phyloP scores from a whole-genome alignment of 179 eudicot species.

The Beta lomatogona region DNA sequence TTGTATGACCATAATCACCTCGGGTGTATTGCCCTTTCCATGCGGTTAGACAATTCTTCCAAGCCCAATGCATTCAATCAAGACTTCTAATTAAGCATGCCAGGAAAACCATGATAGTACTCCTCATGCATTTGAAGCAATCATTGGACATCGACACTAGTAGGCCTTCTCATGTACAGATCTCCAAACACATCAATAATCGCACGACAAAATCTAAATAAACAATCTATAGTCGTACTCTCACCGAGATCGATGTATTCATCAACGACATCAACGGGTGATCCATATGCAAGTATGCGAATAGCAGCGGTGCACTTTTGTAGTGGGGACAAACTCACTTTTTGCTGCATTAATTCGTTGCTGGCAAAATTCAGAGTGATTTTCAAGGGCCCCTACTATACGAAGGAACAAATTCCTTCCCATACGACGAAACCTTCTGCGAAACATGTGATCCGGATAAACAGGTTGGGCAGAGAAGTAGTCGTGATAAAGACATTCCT shows the following conservation, averaged over 20 bases:
- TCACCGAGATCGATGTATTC: background rate
- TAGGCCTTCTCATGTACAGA: background rate
- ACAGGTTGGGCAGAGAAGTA: background rate
- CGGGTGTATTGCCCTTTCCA: too few relatives aligned
- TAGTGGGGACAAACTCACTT: background rate
- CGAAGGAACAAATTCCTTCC: background rate
- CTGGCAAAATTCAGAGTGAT: background rate
- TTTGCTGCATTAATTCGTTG: background rate
- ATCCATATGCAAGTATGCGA: background rate
- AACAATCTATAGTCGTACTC: background rate
- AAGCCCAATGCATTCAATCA: too few relatives aligned
- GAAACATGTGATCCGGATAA: background rate
- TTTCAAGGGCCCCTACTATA: background rate
- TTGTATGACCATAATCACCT: too few relatives aligned
- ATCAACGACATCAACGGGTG: background rate
- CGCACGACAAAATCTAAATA: background rate
- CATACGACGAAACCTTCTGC: background rate
- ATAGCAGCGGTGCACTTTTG: background rate
- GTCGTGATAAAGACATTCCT: background rate
- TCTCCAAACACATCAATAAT: background rate
- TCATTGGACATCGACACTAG: background rate
- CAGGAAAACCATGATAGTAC: too few relatives aligned
- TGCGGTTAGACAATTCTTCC: too few relatives aligned
- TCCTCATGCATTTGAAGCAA: too few relatives aligned
- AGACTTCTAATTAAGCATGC: too few relatives aligned